Evolutionary conservation across 306 rosid species (phyloP).

Genomic region (Rubus idaeus): DNA sequence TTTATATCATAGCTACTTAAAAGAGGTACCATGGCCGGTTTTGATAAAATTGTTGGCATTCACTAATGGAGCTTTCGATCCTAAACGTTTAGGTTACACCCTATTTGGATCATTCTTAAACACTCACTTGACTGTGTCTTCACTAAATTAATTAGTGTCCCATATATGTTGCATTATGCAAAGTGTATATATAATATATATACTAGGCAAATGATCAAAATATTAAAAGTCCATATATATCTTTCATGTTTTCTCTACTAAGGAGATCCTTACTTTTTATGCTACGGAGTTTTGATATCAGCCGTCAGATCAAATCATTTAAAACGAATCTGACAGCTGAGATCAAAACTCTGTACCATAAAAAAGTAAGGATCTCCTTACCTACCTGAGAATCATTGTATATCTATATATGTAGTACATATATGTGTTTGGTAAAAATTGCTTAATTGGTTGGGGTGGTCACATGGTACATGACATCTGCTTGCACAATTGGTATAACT

Average conservation of each 20-base stretch:
- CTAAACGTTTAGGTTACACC: background rate
- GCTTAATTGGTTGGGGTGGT: background rate
- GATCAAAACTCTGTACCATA: too few relatives aligned
- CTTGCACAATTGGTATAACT: constrained; percentile 13
- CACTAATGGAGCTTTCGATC: constrained; percentile 20
- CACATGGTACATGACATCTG: constrained; percentile 10
- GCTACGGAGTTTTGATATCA: too few relatives aligned
- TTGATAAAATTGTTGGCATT: background rate
- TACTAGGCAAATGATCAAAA: too few relatives aligned
- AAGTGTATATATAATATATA: too few relatives aligned
- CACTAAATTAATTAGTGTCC: background rate
- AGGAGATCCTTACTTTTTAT: too few relatives aligned
- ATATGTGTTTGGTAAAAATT: background rate
- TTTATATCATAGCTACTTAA: constrained; percentile 7
- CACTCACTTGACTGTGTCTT: background rate
- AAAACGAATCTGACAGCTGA: too few relatives aligned
- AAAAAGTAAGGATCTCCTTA: too few relatives aligned
- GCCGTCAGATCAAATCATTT: too few relatives aligned
- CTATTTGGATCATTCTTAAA: background rate
- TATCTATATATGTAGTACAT: too few relatives aligned
- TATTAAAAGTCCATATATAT: too few relatives aligned
- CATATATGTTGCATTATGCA: background rate
- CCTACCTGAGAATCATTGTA: too few relatives aligned
- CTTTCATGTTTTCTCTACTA: too few relatives aligned
- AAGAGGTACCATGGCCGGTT: constrained; percentile 7